Conservation (phyloP, 495 filamentous ascomycete species). For the Tuber microsphaerosporum region DNA sequence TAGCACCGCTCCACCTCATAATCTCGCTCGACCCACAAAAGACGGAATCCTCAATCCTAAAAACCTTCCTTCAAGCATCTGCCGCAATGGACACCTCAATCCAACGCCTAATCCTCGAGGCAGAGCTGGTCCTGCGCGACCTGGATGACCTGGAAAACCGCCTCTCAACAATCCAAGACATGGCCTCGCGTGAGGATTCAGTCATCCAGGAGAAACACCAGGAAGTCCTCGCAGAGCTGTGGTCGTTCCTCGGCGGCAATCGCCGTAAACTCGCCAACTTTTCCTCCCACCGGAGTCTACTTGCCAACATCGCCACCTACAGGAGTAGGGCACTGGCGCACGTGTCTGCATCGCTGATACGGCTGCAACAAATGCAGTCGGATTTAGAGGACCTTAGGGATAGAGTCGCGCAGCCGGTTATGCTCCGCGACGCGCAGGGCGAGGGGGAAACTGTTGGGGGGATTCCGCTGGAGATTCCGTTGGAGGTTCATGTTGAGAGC, state of each 20-base stretch:
- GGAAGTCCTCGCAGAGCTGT: constrained; percentile 54
- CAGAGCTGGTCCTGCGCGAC: constrained; percentile 53
- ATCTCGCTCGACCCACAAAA: constrained; percentile 2
- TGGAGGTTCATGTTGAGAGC: constrained; percentile 62
- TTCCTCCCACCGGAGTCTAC: constrained; percentile 52
- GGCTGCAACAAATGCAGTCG: constrained; percentile 59
- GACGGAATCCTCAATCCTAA: constrained; percentile 30
- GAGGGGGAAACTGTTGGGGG: constrained; percentile 39
- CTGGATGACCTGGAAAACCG: constrained; percentile 58
- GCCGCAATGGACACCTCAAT: constrained; percentile 60
- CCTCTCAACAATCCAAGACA: constrained; percentile 57
- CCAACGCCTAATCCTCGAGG: constrained; percentile 55
- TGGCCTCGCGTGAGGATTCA: constrained; percentile 53
- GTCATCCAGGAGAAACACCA: constrained; percentile 49
- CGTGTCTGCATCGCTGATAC: constrained; percentile 54
- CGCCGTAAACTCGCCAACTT: constrained; percentile 50
- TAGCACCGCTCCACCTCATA: constrained; percentile 52
- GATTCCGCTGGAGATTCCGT: constrained; percentile 58
- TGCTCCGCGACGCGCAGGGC: constrained; percentile 44
- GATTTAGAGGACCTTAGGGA: constrained; percentile 63
- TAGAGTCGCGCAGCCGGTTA: constrained; percentile 55
- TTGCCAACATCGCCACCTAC: constrained; percentile 55
- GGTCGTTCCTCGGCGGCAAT: constrained; percentile 66
- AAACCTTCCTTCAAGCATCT: constrained; percentile 57
- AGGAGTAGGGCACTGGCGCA: constrained; percentile 55